Conservation (phyloP, 140 eudicot genomes). For the Flaveria floridana region DNA sequence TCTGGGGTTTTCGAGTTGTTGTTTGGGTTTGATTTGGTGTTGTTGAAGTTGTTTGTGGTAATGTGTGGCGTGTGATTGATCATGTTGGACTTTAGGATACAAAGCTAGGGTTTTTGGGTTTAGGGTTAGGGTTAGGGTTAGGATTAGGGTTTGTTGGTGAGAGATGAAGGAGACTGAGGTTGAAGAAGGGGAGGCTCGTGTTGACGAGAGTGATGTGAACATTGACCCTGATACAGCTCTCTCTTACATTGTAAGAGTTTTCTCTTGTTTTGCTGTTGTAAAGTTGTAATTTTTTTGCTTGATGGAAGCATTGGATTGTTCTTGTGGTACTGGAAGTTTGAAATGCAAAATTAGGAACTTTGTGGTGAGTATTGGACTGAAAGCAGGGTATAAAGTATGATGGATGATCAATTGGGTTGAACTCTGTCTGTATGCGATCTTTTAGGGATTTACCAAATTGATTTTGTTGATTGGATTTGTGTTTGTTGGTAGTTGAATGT, state of each 20-base stretch:
- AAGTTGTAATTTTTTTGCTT: background rate
- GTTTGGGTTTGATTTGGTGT: constrained; percentile 27
- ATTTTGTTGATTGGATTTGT: background rate
- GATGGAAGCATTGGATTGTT: background rate
- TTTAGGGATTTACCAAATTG: background rate
- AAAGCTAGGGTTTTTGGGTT: constrained; percentile 48
- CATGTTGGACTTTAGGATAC: constrained; percentile 73
- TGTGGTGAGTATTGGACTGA: constrained; percentile 6
- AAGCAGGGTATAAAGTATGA: constrained; percentile 18
- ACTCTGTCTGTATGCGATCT: constrained; percentile 4
- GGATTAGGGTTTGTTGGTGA: constrained; percentile 27
- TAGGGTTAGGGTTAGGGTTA: constrained; percentile 38
- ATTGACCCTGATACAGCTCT: constrained; percentile 71
- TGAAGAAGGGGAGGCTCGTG: constrained; percentile 77
- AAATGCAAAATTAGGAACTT: background rate
- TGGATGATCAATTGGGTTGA: constrained; percentile 25
- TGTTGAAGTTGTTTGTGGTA: constrained; percentile 19
- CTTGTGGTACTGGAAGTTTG: background rate
- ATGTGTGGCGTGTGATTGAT: constrained; percentile 28
- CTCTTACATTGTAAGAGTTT: constrained; percentile 90
- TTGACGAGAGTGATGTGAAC: constrained; percentile 44
- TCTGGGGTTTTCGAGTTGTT: constrained; percentile 39
- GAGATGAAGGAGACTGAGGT: constrained; percentile 55
- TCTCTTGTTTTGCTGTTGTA: constrained; percentile 7
- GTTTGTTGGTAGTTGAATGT: background rate